phyloP scores from a whole-genome alignment of 176 grass and related monocot species.

The Juncus inflexus region DNA sequence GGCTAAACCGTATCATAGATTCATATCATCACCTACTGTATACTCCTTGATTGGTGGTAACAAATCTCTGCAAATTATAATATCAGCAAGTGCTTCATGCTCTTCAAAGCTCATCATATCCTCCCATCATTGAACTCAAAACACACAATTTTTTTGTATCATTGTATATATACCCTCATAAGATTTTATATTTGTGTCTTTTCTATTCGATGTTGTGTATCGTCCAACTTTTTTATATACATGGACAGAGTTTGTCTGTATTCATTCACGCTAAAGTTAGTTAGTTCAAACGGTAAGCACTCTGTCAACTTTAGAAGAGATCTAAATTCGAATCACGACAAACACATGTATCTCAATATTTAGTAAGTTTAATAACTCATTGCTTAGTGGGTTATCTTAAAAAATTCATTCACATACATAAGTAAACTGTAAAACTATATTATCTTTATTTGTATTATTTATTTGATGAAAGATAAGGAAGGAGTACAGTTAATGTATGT shows the following conservation, averaged over 20 bases:
- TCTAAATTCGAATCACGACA: too few relatives aligned
- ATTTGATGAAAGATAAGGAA: too few relatives aligned
- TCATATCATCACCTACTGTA: slow-evolving; percentile 1
- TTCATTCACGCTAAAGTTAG: too few relatives aligned
- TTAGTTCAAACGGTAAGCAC: too few relatives aligned
- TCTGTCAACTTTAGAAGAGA: too few relatives aligned
- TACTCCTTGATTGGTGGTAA: slow-evolving; percentile 24
- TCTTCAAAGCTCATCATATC: slow-evolving; percentile 20
- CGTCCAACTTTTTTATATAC: slow-evolving; percentile 8
- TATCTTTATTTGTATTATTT: too few relatives aligned
- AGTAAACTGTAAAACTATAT: too few relatives aligned
- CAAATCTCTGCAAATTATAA: slow-evolving; percentile 2
- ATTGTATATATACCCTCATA: neutral
- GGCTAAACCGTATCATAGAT: neutral
- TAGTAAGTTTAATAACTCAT: too few relatives aligned
- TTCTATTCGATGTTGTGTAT: slow-evolving; percentile 9
- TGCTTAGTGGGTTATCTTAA: too few relatives aligned
- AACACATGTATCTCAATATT: too few relatives aligned
- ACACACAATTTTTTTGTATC: neutral
- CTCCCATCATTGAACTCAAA: slow-evolving; percentile 8
- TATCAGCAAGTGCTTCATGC: slow-evolving; percentile 2
- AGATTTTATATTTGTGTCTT: neutral
- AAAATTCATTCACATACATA: too few relatives aligned
- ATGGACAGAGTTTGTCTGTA: neutral
- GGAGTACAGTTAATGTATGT: neutral